Evolutionary conservation across 345 rosid species (phyloP).

Genomic region (Microcos paniculata): DNA sequence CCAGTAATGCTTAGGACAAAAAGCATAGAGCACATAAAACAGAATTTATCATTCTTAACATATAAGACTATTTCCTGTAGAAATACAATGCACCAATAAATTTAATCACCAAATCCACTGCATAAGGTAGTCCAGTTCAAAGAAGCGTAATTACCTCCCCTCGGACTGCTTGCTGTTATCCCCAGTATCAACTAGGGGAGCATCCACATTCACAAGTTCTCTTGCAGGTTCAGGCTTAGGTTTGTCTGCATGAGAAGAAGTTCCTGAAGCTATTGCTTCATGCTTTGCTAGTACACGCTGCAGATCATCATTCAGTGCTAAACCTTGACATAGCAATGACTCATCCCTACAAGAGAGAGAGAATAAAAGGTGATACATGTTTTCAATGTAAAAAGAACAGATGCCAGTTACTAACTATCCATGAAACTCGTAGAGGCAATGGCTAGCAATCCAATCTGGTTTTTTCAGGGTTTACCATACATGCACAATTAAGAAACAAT

Average conservation of each 20-base stretch:
- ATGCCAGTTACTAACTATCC: too few relatives aligned
- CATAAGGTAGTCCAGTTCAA: slow-evolving; percentile 5
- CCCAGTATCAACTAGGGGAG: slow-evolving; percentile 80
- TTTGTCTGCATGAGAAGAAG: slow-evolving; percentile 42
- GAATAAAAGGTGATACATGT: background rate
- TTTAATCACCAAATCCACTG: background rate
- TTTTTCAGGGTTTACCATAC: background rate
- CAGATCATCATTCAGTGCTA: slow-evolving; percentile 94
- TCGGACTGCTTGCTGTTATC: slow-evolving; percentile 49
- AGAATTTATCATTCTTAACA: background rate
- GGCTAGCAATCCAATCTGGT: too few relatives aligned
- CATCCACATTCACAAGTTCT: slow-evolving; percentile 53
- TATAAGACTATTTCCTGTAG: slow-evolving; percentile 6
- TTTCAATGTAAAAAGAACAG: background rate
- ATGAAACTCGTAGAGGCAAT: too few relatives aligned
- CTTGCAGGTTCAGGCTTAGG: slow-evolving; percentile 55
- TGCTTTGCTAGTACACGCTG: slow-evolving; percentile 89
- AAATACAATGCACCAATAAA: slow-evolving; percentile 1
- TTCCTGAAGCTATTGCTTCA: slow-evolving; percentile 80
- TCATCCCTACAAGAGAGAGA: slow-evolving; percentile 71
- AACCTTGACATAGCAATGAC: slow-evolving; percentile 84
- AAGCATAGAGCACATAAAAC: background rate
- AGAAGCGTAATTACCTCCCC: slow-evolving; percentile 43
- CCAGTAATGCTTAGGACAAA: background rate
- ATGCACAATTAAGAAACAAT: background rate